These are phyloP conservation scores for Neoarthrinium moseri DNA, from an alignment of 2,329 filamentous ascomycete species.

Conservation along the genomic window DNA sequence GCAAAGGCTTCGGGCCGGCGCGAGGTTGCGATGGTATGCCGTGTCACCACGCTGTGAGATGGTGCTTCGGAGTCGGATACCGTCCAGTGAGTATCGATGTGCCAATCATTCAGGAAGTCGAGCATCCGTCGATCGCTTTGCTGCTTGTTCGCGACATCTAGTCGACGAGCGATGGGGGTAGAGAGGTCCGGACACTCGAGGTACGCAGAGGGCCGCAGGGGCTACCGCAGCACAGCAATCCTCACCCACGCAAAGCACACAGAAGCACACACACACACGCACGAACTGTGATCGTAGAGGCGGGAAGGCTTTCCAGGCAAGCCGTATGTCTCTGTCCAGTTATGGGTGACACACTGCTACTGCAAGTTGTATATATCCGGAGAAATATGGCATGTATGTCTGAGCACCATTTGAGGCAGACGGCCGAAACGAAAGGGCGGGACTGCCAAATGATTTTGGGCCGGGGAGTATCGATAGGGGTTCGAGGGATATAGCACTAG, in stretches of 20 bases:
- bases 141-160: constrained; percentile 11
- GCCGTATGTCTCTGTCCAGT: no score
- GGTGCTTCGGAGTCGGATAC: not conserved
- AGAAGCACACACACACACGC: not conserved
- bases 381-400: no score
- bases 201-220: no score
- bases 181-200: no score
- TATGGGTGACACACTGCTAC: no score
- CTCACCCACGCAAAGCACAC: not conserved
- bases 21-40: not conserved
- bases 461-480: constrained; percentile 9
- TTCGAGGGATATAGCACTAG: constrained; percentile 7
- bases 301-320: no score
- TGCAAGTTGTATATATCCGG: no score
- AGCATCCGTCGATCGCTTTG: not conserved
- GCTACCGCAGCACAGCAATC: no score
- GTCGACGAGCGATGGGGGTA: constrained; percentile 7
- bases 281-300: not conserved
- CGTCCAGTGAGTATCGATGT: not conserved
- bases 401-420: constrained; percentile 1
- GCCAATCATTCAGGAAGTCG: not conserved
- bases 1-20: not conserved
- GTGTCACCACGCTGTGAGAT: not conserved
- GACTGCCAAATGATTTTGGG: constrained; percentile 8
- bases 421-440: constrained; percentile 4